Evolutionary conservation across 805 yeast species (phyloP), one percentile per base, ranked within the genome.

Genomic region (Phaffomyces thermotolerans): DNA sequence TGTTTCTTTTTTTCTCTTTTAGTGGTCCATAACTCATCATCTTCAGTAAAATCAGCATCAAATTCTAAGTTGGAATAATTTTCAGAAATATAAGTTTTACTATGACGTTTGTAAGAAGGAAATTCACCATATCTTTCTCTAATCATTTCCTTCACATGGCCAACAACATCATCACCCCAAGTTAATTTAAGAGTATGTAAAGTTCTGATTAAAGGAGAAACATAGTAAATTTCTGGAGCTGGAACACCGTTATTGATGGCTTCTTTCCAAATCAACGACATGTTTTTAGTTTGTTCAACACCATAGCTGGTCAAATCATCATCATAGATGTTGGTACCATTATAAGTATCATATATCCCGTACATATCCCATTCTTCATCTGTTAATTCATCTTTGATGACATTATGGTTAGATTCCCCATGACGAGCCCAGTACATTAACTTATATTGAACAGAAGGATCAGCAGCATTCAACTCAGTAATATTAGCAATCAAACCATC

Each of bases 171-270:
- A 22, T 33, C 18, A 14, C 50, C 47, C 50, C 50, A 47, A 9
- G 50, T 47, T 4, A 41, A 17, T 17, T 31, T 18, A 39, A 37
- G 39, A 29, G 50, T 46, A 17, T 47, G 50, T 13, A 44, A 37
- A 13, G 50, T 41, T 37, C 50, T 42, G 18, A 41, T 43, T 32
- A 47, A 30, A 14, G 50, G 50, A 23, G 44, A 43, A n/a, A 34
- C 37, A 34, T 47, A 47, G 27, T 25, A 44, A 18, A 39, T 32
- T 8, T 41, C 33, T 8, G 47, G 45, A n/a, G 22, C 12, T 20
- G 42, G 45, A 34, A 39, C 34, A 13, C 47, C 47, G 23, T 35
- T 40, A 12, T 13, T n/a, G 13, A 47, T 41, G 8, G 37, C 44
- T 4, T 20, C 20, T 4, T 24, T 5, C 47, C 50, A 46, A 9